phyloP scores from a whole-genome alignment of 805 yeast genomes.

The Pichia sporocuriosa region DNA sequence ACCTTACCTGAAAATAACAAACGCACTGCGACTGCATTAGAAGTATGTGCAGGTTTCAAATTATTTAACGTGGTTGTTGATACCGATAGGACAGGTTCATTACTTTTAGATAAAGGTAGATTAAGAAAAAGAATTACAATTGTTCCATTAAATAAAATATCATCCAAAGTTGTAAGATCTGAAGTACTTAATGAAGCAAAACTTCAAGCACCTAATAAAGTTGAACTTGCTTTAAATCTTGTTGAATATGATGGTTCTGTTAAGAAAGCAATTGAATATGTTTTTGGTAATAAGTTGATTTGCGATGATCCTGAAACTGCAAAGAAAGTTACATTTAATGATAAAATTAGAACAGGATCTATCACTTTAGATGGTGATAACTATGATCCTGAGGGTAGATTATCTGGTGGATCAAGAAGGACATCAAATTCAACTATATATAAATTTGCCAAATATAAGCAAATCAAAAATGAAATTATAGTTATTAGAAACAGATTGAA shows the following conservation, averaged over 20 bases:
- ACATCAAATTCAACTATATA: slow-evolving; percentile 50
- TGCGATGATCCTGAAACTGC: slow-evolving; percentile 89
- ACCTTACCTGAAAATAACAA: slow-evolving; percentile 47
- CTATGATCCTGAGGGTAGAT: slow-evolving; percentile 92
- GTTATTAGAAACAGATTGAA: slow-evolving; percentile 35
- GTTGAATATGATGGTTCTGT: slow-evolving; percentile 69
- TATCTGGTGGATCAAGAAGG: slow-evolving; percentile 89
- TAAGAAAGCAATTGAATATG: slow-evolving; percentile 77
- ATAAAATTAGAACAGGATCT: slow-evolving; percentile 68
- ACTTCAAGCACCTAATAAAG: slow-evolving; percentile 71
- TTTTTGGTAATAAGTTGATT: slow-evolving; percentile 84
- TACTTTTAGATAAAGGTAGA: slow-evolving; percentile 69
- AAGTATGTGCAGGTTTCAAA: slow-evolving; percentile 90
- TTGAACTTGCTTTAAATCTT: slow-evolving; percentile 81
- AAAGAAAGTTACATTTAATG: slow-evolving; percentile 79
- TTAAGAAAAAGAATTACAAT: slow-evolving; percentile 80
- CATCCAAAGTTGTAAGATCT: slow-evolving; percentile 48
- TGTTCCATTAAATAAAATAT: slow-evolving; percentile 83
- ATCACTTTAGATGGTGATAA: slow-evolving; percentile 91
- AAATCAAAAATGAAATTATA: slow-evolving; percentile 37
- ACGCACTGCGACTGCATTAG: slow-evolving; percentile 74
- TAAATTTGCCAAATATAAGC: slow-evolving; percentile 54
- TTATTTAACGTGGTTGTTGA: slow-evolving; percentile 89
- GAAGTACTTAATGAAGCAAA: slow-evolving; percentile 60
- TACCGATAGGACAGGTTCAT: slow-evolving; percentile 77